Conservation (phyloP, 2,329 filamentous ascomycete genomes). For the Colletotrichum simmondsii region DNA sequence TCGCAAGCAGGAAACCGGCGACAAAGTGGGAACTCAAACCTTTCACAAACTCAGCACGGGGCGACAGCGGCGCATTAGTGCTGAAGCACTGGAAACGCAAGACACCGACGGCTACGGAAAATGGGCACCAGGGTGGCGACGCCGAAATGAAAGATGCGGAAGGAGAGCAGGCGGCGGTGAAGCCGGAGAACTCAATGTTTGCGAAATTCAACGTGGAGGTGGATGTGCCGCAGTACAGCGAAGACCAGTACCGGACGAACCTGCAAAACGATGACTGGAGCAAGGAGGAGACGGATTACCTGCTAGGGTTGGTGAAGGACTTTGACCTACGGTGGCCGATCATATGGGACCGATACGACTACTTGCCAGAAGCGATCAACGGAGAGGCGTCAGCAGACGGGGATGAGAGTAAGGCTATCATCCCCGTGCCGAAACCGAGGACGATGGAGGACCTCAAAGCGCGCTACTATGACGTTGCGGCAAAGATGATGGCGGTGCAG, state of each 20-base stretch:
- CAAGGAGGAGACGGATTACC: constrained; percentile 92
- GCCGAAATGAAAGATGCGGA: constrained; percentile 47
- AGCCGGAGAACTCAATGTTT: constrained; percentile 72
- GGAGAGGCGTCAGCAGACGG: constrained; percentile 57
- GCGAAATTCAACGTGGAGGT: constrained; percentile 90
- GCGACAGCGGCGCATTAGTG: constrained; percentile 70
- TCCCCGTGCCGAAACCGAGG: constrained; percentile 65
- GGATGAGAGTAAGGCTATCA: constrained; percentile 63
- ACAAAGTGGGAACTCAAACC: constrained; percentile 73
- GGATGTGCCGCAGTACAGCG: constrained; percentile 82
- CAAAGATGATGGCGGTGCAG: constrained; percentile 82
- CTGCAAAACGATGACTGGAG: constrained; percentile 85
- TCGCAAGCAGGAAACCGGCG: constrained; percentile 65
- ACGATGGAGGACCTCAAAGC: constrained; percentile 92
- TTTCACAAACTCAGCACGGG: constrained; percentile 83
- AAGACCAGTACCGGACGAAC: constrained; percentile 85
- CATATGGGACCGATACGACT: constrained; percentile 94
- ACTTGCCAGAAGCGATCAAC: constrained; percentile 58
- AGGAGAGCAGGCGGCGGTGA: constrained; percentile 42
- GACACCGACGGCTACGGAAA: constrained; percentile 54
- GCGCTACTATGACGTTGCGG: constrained; percentile 88
- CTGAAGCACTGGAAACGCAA: constrained; percentile 86
- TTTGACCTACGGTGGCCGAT: constrained; percentile 92
- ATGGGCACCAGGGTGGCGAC: constrained; percentile 35
- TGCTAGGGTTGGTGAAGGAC: constrained; percentile 79